Base-by-base conservation (phyloP, 202 grass and related monocot genomes). In the Zoysia matrella region DNA sequence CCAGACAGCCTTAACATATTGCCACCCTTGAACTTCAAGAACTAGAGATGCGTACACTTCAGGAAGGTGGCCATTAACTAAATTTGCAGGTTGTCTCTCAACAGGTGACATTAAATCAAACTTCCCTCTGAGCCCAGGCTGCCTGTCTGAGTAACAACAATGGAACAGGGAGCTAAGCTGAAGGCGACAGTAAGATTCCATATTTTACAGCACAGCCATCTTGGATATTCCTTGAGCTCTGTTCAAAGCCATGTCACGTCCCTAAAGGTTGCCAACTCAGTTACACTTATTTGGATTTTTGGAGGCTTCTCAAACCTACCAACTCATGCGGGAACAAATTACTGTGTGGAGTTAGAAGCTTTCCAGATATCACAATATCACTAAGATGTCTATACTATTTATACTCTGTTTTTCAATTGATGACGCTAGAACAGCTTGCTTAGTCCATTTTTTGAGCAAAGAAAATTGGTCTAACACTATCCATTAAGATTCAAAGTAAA, bases 81-180 rank as follows among this genome's bases (percentile, higher is more conserved):
- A 73, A 79, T 73, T 67, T 48, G 16, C 16, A 18, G 78, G 75
- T 65, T 88, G 86, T 88, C 75, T 83, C 75, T 80, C 55, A 48
- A 81, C 79, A 81, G 86, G 86, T 88, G 86, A 88, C 80, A 84
- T 64, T 84, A 80, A 84, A 88, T 88, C 47, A 69, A 60, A 62
- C 69, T 22, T 72, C 13, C 54, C 36, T 7, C 49, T 18, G 65
- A 69, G 78, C 43, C n/a, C 71, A 80, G 86, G 55, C 61, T 88
- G 79, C 70, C 42, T 84, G 86, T 88, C 76, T 47, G 80, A 62
- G 78, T 72, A 71, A 76, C 54, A 53, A 73, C 62, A 74, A 62
- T 74, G 54, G 2, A 52, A 63, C 73, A 72, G 53, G 11, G 62
- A 16, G 62, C 72, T 62, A 60, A 74, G 18, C 68, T 79, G 80